Conservation (phyloP, 371 early-diverging fungal genomes). For the Mucor sp. region DNA sequence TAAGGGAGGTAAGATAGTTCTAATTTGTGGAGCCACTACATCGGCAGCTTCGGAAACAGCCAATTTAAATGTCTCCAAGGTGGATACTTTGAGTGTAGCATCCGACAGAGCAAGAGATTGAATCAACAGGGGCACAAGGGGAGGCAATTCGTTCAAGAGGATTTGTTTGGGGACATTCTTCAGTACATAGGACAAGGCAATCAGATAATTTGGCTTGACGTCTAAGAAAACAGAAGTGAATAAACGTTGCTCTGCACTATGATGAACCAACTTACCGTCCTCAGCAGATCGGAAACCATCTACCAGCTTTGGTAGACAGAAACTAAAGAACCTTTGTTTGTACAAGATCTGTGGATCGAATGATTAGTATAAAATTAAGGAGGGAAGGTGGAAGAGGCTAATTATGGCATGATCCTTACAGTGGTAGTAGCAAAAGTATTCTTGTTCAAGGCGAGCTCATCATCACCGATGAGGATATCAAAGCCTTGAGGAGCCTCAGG, state of each 20-base stretch:
- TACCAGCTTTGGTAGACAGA: constrained; percentile 71
- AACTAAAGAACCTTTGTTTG: constrained; percentile 83
- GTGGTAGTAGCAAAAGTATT: constrained; percentile 68
- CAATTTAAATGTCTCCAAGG: constrained; percentile 75
- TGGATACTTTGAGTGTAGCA: constrained; percentile 68
- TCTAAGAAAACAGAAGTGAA: constrained; percentile 22
- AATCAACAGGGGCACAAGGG: constrained; percentile 76
- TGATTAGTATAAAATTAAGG: not conserved
- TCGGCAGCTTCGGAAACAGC: constrained; percentile 61
- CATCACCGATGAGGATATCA: constrained; percentile 68
- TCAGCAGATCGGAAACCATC: constrained; percentile 54
- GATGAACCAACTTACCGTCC: not conserved
- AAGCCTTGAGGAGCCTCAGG: constrained; percentile 71
- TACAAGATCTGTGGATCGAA: constrained; percentile 64
- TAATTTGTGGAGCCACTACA: constrained; percentile 61
- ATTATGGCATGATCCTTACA: constrained; percentile 34
- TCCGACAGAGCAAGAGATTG: constrained; percentile 67
- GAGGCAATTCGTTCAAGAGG: constrained; percentile 73
- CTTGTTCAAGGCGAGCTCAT: constrained; percentile 69
- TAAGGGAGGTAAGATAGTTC: constrained; percentile 51
- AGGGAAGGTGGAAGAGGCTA: not conserved
- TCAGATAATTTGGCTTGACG: constrained; percentile 68
- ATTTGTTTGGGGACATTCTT: constrained; percentile 82
- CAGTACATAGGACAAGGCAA: constrained; percentile 82
- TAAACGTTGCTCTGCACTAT: not conserved